A percentile compares a stretch with the other conserved stretches of the same genome.
phyloP scores from a whole-genome alignment of 768 basidiomycete species.

The Trametes cingulata region DNA sequence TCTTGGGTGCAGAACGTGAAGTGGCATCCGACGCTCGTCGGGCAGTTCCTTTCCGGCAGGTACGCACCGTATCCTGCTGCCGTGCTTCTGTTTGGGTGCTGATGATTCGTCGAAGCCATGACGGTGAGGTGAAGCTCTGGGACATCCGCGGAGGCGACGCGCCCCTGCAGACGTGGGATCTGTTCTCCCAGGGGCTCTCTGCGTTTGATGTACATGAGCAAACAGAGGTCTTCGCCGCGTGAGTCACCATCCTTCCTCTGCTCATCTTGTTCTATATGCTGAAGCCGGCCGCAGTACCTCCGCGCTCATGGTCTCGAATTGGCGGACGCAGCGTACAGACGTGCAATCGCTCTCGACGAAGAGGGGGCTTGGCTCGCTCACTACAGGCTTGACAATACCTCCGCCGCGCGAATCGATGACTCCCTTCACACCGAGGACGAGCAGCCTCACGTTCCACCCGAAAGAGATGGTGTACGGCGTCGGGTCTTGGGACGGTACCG shows the following conservation, averaged over 20 bases:
- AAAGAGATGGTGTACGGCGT: slow-evolving; percentile 81
- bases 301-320: slow-evolving; percentile 57
- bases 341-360: slow-evolving; percentile 56
- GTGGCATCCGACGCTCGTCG: slow-evolving; percentile 69
- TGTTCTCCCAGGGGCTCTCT: slow-evolving; percentile 72
- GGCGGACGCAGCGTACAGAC: slow-evolving; percentile 64
- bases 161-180: slow-evolving; percentile 61
- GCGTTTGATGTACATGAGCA: slow-evolving; percentile 86
- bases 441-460: slow-evolving; percentile 79
- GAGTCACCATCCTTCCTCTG: slow-evolving; percentile 33
- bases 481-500: slow-evolving; percentile 69
- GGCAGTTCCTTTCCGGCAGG: slow-evolving; percentile 86
- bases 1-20: slow-evolving; percentile 92
- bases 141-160: slow-evolving; percentile 71
- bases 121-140: slow-evolving; percentile 91
- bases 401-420: slow-evolving; percentile 59
- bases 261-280: slow-evolving; percentile 3
- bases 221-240: slow-evolving; percentile 85
- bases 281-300: slow-evolving; percentile 46
- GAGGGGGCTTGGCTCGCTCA: slow-evolving; percentile 45
- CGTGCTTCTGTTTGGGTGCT: background rate
- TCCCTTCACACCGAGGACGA: slow-evolving; percentile 59
- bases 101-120: slow-evolving; percentile 52
- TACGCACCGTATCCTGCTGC: slow-evolving; percentile 37
- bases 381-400: slow-evolving; percentile 55